A percentile compares a stretch with the other conserved stretches of the same genome.
Evolutionary conservation across 306 rosid genomes (phyloP).

Genomic region (Erythrophleum fordii): DNA sequence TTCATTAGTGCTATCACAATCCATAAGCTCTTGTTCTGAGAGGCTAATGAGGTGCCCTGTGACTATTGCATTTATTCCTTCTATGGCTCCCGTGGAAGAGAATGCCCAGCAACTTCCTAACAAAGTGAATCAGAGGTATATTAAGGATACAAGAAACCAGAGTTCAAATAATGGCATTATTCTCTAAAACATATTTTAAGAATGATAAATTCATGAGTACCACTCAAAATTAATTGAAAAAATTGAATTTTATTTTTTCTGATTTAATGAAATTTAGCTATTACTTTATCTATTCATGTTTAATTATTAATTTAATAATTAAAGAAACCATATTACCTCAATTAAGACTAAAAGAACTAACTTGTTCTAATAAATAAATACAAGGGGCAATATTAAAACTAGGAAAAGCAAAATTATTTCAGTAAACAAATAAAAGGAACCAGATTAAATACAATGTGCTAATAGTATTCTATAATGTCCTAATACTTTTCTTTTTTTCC

Average conservation of each 20-base stretch:
- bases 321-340: too few relatives aligned
- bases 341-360: too few relatives aligned
- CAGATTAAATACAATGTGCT: too few relatives aligned
- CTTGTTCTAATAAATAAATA: not conserved
- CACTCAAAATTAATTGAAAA: not conserved
- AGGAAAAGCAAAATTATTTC: not conserved
- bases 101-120: constrained; percentile 94
- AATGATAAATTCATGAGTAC: not conserved
- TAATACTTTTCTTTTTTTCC: too few relatives aligned
- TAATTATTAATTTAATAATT: too few relatives aligned
- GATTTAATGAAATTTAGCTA: too few relatives aligned
- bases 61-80: constrained; percentile 76
- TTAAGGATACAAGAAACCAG: not conserved
- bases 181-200: not conserved
- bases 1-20: constrained; percentile 65
- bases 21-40: constrained; percentile 82
- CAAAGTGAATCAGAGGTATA: not conserved
- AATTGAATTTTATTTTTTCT: too few relatives aligned
- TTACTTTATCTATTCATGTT: too few relatives aligned
- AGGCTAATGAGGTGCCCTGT: constrained; percentile 69
- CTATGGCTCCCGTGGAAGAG: constrained; percentile 73
- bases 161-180: not conserved
- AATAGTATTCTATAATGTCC: too few relatives aligned
- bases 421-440: not conserved
- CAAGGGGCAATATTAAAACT: not conserved